Evolutionary conservation across 192 early-diverging fungal genomes (phyloP).

Genomic region (Chytriomyces sp.): DNA sequence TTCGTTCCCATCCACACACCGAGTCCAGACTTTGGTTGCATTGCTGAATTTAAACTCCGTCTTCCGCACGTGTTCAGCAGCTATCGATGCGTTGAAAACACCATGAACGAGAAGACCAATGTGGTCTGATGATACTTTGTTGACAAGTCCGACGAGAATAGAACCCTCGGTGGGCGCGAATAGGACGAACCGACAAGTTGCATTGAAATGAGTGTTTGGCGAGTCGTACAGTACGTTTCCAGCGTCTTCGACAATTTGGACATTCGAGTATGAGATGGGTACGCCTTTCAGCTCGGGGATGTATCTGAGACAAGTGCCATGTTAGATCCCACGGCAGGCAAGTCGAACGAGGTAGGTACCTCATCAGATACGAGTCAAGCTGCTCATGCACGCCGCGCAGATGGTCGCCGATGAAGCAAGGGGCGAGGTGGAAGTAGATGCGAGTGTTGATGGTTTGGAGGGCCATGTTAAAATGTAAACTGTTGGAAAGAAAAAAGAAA

Average conservation of each 20-base stretch:
- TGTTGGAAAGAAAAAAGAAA: not conserved
- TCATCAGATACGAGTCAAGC: slow-evolving; percentile 72
- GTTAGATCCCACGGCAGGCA: not conserved
- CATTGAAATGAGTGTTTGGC: slow-evolving; percentile 80
- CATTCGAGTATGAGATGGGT: slow-evolving; percentile 78
- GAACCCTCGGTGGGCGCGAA: slow-evolving; percentile 78
- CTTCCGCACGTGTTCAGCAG: slow-evolving; percentile 77
- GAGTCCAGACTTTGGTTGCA: slow-evolving; percentile 36
- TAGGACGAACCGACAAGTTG: slow-evolving; percentile 71
- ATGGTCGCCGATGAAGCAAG: slow-evolving; percentile 62
- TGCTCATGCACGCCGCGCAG: slow-evolving; percentile 67
- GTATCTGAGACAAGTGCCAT: slow-evolving; percentile 56
- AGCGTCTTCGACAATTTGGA: slow-evolving; percentile 57
- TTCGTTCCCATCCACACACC: slow-evolving; percentile 34
- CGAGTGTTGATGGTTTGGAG: slow-evolving; percentile 31
- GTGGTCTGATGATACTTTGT: slow-evolving; percentile 91
- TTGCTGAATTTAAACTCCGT: slow-evolving; percentile 74
- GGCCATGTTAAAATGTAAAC: not conserved
- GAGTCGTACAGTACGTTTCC: slow-evolving; percentile 81
- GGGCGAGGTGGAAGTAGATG: slow-evolving; percentile 71
- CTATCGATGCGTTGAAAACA: slow-evolving; percentile 95
- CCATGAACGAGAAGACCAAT: slow-evolving; percentile 92
- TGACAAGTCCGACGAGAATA: slow-evolving; percentile 74
- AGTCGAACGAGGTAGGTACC: slow-evolving; percentile 48
- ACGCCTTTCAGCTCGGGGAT: slow-evolving; percentile 87